Evolutionary conservation across 2,329 filamentous ascomycete genomes (phyloP).

Genomic region (Aspergillus novofumigatus): DNA sequence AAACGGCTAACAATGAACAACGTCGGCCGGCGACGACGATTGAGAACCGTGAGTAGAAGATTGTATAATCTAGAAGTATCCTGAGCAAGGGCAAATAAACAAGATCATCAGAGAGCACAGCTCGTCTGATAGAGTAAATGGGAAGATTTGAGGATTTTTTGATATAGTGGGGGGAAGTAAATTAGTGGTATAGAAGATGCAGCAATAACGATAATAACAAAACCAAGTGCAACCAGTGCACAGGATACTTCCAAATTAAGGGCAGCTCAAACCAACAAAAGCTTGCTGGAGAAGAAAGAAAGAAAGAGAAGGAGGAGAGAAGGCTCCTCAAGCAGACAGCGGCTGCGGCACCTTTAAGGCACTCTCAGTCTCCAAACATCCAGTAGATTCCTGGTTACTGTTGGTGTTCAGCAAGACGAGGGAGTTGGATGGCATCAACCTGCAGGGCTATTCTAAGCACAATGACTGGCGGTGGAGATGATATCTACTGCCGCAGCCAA

Average conservation of each 20-base stretch:
- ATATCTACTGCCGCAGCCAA: neutral
- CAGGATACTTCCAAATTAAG: slow-evolving; percentile 42
- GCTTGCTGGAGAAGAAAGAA: slow-evolving; percentile 60
- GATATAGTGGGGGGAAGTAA: slow-evolving; percentile 10
- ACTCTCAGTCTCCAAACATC: neutral
- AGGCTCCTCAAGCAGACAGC: slow-evolving; percentile 8
- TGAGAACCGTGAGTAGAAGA: slow-evolving; percentile 14
- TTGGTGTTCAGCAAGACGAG: neutral
- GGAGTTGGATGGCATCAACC: neutral
- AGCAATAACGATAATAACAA: slow-evolving; percentile 43
- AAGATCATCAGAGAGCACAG: slow-evolving; percentile 34
- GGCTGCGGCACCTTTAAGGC: slow-evolving; percentile 18
- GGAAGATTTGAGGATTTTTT: slow-evolving; percentile 34
- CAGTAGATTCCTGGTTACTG: neutral
- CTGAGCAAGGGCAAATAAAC: slow-evolving; percentile 24
- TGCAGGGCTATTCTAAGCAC: neutral
- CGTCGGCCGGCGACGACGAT: slow-evolving; percentile 33
- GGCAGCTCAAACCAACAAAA: slow-evolving; percentile 38
- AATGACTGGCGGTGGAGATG: neutral
- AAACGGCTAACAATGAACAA: slow-evolving; percentile 19
- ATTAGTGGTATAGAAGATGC: slow-evolving; percentile 26
- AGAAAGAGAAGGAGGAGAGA: slow-evolving; percentile 34
- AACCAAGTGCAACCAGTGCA: slow-evolving; percentile 42
- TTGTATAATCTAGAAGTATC: slow-evolving; percentile 24
- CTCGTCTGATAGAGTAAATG: slow-evolving; percentile 27